A percentile compares a stretch with the other conserved stretches of the same genome.
phyloP scores from a whole-genome alignment of 805 yeast species.

The Kodamaea jinghongensis region DNA sequence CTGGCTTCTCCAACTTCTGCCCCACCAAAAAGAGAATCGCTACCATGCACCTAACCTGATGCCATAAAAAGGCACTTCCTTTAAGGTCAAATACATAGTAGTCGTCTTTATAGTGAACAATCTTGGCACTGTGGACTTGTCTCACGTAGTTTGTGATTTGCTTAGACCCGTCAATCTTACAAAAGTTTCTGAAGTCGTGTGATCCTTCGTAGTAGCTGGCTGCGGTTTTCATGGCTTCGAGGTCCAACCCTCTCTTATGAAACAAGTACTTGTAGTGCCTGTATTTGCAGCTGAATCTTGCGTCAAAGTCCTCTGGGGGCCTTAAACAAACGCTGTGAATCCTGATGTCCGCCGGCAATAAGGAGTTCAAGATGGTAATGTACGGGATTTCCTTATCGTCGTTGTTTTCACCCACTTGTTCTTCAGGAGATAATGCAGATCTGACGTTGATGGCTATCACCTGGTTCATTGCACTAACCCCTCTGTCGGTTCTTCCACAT shows the following conservation, averaged over 20 bases:
- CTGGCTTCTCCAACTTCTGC: conserved; percentile 64
- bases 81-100: conserved; percentile 69
- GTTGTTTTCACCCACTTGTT: conserved; percentile 52
- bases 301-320: conserved; percentile 83
- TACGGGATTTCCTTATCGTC: conserved; percentile 77
- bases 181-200: conserved; percentile 91
- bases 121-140: conserved; percentile 52
- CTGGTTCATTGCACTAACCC: conserved; percentile 97
- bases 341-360: conserved; percentile 78
- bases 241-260: conserved; percentile 50
- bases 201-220: conserved; percentile 63
- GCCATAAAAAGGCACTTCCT: conserved; percentile 95
- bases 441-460: conserved; percentile 80
- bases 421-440: conserved; percentile 60
- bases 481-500: conserved; percentile 93
- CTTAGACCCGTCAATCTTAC: conserved; percentile 91
- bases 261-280: conserved; percentile 88
- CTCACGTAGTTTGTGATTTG: conserved; percentile 82
- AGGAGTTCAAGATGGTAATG: conserved; percentile 66
- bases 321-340: conserved; percentile 79
- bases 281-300: conserved; percentile 83
- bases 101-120: conserved; percentile 40
- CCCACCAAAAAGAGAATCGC: conserved; percentile 81
- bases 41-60: conserved; percentile 95
- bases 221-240: conserved; percentile 67